Percentiles rank a stretch among this genome's conserved stretches.
Evolutionary conservation across 495 filamentous ascomycete species (phyloP).

Genomic region (Trichoderma parareesei): DNA sequence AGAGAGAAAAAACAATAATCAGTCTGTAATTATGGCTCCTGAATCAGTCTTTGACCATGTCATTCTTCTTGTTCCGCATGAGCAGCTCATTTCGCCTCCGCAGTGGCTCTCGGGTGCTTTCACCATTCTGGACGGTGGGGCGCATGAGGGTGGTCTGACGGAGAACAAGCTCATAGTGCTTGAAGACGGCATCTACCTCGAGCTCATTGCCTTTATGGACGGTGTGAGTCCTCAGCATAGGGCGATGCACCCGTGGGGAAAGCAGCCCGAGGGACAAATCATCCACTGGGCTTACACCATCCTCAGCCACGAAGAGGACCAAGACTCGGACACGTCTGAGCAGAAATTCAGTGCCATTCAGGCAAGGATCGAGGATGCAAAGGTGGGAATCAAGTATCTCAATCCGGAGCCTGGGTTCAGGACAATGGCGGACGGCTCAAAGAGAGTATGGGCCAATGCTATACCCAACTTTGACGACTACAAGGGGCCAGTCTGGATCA

Average conservation of each 20-base stretch:
- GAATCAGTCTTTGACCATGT: slow-evolving; percentile 42
- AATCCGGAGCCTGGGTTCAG: slow-evolving; percentile 35
- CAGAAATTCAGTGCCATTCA: slow-evolving; percentile 20
- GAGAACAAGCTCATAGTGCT: slow-evolving; percentile 52
- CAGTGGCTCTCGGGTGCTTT: slow-evolving; percentile 42
- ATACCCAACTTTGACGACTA: slow-evolving; percentile 30
- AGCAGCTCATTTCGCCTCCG: slow-evolving; percentile 31
- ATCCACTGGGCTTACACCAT: slow-evolving; percentile 49
- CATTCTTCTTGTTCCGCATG: slow-evolving; percentile 45
- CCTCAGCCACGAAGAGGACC: background rate
- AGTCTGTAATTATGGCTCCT: background rate
- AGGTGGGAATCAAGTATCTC: slow-evolving; percentile 31
- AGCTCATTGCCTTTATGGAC: slow-evolving; percentile 51
- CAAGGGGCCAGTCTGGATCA: slow-evolving; percentile 3
- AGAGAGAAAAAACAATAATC: too few species aligned
- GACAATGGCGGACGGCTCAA: slow-evolving; percentile 34
- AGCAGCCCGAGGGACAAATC: slow-evolving; percentile 32
- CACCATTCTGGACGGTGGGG: slow-evolving; percentile 46
- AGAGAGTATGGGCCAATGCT: slow-evolving; percentile 44
- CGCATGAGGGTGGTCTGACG: slow-evolving; percentile 41
- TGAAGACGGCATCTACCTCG: slow-evolving; percentile 49
- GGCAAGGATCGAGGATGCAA: slow-evolving; percentile 18
- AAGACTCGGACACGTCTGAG: slow-evolving; percentile 15
- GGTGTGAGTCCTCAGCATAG: slow-evolving; percentile 30
- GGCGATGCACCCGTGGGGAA: slow-evolving; percentile 43